phyloP scores from a whole-genome alignment of 306 rosid genomes.

The Gleditsia sinensis region DNA sequence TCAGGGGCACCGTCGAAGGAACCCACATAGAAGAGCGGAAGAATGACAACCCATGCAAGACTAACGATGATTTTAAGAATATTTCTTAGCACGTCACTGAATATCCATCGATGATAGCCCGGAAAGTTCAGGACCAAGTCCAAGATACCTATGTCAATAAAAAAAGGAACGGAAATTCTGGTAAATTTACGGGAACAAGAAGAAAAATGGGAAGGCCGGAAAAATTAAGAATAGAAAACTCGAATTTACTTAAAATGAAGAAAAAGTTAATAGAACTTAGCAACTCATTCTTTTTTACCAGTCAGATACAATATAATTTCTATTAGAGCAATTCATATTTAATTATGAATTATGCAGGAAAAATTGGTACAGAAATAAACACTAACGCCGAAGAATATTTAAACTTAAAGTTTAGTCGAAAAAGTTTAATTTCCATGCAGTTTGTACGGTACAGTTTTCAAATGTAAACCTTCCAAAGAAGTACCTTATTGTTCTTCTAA shows the following conservation, averaged over 20 bases:
- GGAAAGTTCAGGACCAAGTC: constrained; percentile 85
- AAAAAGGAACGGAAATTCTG: constrained; percentile 16
- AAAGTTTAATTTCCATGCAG: no score
- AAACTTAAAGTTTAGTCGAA: no score
- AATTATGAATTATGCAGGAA: no score
- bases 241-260: not conserved
- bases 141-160: constrained; percentile 67
- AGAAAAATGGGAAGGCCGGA: not conserved
- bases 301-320: not conserved
- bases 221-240: not conserved
- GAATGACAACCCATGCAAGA: constrained; percentile 78
- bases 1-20: constrained; percentile 47
- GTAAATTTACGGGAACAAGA: constrained; percentile 26
- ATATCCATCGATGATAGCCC: constrained; percentile 85
- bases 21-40: constrained; percentile 73
- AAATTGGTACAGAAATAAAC: no score
- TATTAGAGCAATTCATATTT: no score
- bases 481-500: no score
- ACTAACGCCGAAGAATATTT: no score
- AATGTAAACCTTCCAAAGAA: no score
- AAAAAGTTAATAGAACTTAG: not conserved
- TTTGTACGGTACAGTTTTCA: no score
- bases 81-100: constrained; percentile 72
- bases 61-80: constrained; percentile 78
- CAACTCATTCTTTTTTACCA: not conserved